Evolutionary conservation across 2,329 filamentous ascomycete genomes (phyloP).

Genomic region (Chaetomiaceae sp.): DNA sequence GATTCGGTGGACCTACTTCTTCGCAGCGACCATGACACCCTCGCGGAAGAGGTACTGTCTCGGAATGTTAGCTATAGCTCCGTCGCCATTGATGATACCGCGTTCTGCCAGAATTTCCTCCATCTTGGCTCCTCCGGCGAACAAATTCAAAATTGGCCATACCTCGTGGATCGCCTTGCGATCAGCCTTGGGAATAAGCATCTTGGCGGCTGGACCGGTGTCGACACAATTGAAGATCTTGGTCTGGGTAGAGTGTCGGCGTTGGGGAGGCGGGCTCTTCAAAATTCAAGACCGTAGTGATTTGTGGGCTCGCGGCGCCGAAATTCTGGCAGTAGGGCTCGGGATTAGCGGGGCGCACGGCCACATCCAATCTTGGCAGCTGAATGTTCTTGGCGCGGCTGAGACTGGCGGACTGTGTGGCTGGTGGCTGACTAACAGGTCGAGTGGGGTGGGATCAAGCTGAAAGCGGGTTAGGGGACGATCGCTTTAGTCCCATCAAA

Average conservation of each 20-base stretch:
- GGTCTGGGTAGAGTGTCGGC: constrained; percentile 42
- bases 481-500: too few relatives aligned
- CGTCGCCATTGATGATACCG: constrained; percentile 21
- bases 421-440: too few relatives aligned
- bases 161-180: constrained; percentile 98
- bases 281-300: constrained; percentile 29
- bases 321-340: constrained; percentile 30
- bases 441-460: too few relatives aligned
- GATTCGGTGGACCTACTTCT: constrained; percentile 63
- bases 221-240: constrained; percentile 44
- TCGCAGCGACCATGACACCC: constrained; percentile 93
- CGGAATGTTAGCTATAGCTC: constrained; percentile 26
- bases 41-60: constrained; percentile 74
- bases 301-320: constrained; percentile 28
- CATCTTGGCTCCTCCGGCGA: background rate
- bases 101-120: constrained; percentile 7
- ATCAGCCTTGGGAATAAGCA: constrained; percentile 99
- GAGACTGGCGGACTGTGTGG: constrained; percentile 15
- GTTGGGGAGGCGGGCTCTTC: constrained; percentile 30
- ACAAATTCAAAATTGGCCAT: constrained; percentile 19
- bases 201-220: constrained; percentile 54
- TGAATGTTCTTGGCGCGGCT: constrained; percentile 21
- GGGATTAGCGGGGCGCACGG: constrained; percentile 28
- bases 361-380: constrained; percentile 13
- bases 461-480: too few relatives aligned